Evolutionary conservation across 257 asterid species (phyloP).

Genomic region (Solanum arcanum): DNA sequence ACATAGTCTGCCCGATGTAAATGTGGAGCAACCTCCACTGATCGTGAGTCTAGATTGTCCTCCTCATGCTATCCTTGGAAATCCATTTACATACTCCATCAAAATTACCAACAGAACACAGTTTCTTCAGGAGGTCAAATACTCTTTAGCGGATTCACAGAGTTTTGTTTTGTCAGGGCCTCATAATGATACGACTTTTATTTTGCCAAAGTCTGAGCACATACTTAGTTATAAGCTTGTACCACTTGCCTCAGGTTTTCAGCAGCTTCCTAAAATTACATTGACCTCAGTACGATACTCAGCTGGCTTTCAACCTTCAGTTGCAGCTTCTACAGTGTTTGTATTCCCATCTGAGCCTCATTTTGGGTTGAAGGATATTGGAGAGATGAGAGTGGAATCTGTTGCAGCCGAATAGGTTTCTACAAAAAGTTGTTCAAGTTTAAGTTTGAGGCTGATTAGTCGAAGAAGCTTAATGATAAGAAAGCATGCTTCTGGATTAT

Average conservation of each 20-base stretch:
- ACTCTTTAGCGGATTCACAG: constrained; percentile 72
- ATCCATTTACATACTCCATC: constrained; percentile 49
- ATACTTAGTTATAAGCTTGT: constrained; percentile 57
- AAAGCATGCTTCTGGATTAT: not conserved
- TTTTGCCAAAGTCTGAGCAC: constrained; percentile 64
- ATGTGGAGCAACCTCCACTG: constrained; percentile 59
- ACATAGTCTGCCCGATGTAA: constrained; percentile 66
- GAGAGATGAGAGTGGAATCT: constrained; percentile 8
- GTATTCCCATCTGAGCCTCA: constrained; percentile 77
- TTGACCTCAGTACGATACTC: constrained; percentile 60
- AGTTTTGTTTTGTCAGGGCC: constrained; percentile 76
- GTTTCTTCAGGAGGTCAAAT: constrained; percentile 81
- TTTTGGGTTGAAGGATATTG: constrained; percentile 15
- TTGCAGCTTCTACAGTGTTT: constrained; percentile 50
- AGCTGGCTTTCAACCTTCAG: constrained; percentile 68
- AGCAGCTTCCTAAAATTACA: constrained; percentile 70
- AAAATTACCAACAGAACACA: constrained; percentile 55
- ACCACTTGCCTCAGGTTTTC: constrained; percentile 68
- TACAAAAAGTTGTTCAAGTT: not conserved
- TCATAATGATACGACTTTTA: constrained; percentile 60
- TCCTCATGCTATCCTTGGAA: constrained; percentile 73
- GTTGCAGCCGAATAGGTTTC: constrained; percentile 14
- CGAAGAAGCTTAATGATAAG: not conserved
- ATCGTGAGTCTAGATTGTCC: constrained; percentile 66
- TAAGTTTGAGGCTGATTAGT: not conserved